Percentiles rank a stretch among this genome's conserved stretches.
phyloP scores from a whole-genome alignment of 2,329 filamentous ascomycete genomes.

The Fusarium pilosicola region DNA sequence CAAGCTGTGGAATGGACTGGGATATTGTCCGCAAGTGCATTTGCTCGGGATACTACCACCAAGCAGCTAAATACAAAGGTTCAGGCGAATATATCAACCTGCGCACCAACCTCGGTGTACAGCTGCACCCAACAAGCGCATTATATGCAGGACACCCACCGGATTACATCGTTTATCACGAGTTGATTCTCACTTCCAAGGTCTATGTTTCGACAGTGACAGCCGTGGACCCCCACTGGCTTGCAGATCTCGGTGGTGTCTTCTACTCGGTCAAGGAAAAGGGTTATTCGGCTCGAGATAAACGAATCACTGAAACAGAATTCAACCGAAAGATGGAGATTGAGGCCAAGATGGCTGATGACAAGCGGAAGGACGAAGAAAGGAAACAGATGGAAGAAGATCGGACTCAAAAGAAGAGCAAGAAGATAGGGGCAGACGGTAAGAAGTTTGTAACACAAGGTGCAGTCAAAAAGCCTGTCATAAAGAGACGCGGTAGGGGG shows the following conservation, averaged over 20 bases:
- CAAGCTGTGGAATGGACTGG: slow-evolving; percentile 95
- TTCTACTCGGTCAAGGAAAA: slow-evolving; percentile 99
- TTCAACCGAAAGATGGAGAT: slow-evolving; percentile 95
- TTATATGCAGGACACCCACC: slow-evolving; percentile 95
- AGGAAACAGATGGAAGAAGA: slow-evolving; percentile 62
- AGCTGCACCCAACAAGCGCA: slow-evolving; percentile 92
- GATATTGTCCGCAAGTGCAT: slow-evolving; percentile 96
- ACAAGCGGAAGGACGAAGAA: slow-evolving; percentile 75
- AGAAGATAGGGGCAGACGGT: slow-evolving; percentile 48
- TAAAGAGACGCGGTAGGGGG: slow-evolving; percentile 65
- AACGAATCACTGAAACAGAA: slow-evolving; percentile 87
- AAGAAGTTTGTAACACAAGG: slow-evolving; percentile 72
- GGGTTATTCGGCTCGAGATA: slow-evolving; percentile 88
- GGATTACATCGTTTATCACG: slow-evolving; percentile 98
- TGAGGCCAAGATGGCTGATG: slow-evolving; percentile 89
- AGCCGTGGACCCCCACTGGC: slow-evolving; percentile 94
- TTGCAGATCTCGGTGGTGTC: slow-evolving; percentile 94
- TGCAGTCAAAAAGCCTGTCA: slow-evolving; percentile 69
- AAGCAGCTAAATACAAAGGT: slow-evolving; percentile 94
- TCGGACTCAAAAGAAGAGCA: slow-evolving; percentile 52
- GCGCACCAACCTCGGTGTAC: slow-evolving; percentile 91
- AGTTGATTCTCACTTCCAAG: slow-evolving; percentile 94
- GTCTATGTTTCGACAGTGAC: slow-evolving; percentile 99
- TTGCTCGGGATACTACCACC: slow-evolving; percentile 97
- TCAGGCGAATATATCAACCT: slow-evolving; percentile 98